Evolutionary conservation across 768 basidiomycete species (phyloP).

Genomic region (Mycena leptocephala): DNA sequence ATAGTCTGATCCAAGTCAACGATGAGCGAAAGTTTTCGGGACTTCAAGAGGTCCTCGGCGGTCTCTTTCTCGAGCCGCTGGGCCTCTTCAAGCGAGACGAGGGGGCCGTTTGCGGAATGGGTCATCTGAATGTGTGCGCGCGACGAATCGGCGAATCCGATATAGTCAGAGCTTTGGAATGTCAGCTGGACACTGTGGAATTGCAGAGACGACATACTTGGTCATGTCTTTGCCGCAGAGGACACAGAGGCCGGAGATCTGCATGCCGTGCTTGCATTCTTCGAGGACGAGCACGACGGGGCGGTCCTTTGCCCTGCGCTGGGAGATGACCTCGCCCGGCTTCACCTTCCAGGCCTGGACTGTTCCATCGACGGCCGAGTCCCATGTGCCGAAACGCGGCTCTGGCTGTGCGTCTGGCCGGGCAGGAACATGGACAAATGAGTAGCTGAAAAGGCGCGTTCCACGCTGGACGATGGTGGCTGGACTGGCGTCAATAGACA

Average conservation of each 20-base stretch:
- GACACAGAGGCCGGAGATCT: slow-evolving; percentile 93
- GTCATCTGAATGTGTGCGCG: slow-evolving; percentile 95
- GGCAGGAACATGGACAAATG: slow-evolving; percentile 75
- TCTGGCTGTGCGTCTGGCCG: slow-evolving; percentile 67
- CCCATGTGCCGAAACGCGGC: slow-evolving; percentile 92
- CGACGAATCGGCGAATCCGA: slow-evolving; percentile 88
- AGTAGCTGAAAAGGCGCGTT: slow-evolving; percentile 87
- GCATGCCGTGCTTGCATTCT: slow-evolving; percentile 97
- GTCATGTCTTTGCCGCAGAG: slow-evolving; percentile 98
- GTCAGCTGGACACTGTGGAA: slow-evolving; percentile 29
- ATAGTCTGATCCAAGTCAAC: slow-evolving; percentile 99
- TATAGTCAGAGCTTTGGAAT: slow-evolving; percentile 79
- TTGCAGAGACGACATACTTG: slow-evolving; percentile 65
- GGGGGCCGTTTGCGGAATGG: slow-evolving; percentile 92
- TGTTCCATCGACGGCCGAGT: slow-evolving; percentile 87
- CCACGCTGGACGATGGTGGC: slow-evolving; percentile 74
- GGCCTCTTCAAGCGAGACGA: slow-evolving; percentile 94
- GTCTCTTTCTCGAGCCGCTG: slow-evolving; percentile 90
- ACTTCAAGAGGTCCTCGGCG: slow-evolving; percentile 81
- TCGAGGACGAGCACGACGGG: slow-evolving; percentile 82
- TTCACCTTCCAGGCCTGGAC: slow-evolving; percentile 81
- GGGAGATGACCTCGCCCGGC: slow-evolving; percentile 75
- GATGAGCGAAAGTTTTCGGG: slow-evolving; percentile 91
- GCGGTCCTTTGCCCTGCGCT: slow-evolving; percentile 70
- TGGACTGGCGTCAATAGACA: slow-evolving; percentile 72